Conservation (phyloP, 495 filamentous ascomycete species). For the Aspergillus sclerotiicarbonarius region DNA sequence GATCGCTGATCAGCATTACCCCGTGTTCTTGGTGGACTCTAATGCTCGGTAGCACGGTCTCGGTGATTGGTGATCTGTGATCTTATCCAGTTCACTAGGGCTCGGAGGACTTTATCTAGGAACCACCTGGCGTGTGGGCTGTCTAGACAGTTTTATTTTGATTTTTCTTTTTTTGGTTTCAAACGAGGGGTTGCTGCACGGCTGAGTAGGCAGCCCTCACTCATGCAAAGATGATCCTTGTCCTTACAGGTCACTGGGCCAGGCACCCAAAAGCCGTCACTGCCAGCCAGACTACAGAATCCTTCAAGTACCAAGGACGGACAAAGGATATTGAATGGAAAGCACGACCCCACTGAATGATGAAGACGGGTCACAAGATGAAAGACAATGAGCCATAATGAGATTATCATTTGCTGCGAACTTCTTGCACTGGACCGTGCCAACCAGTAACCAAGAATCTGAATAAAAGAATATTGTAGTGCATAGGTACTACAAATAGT, state of each 20-base stretch:
- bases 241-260: not conserved
- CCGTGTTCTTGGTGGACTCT: not conserved
- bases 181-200: not conserved
- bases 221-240: not conserved
- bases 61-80: not conserved
- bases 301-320: too few relatives aligned
- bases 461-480: too few relatives aligned
- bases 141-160: not conserved
- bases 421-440: too few relatives aligned
- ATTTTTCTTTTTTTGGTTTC: not conserved
- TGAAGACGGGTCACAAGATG: too few relatives aligned
- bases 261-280: too few relatives aligned
- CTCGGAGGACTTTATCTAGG: not conserved
- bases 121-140: not conserved
- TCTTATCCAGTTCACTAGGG: not conserved
- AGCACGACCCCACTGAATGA: too few relatives aligned
- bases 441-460: too few relatives aligned
- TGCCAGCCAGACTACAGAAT: too few relatives aligned
- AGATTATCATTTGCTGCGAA: too few relatives aligned
- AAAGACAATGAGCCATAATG: too few relatives aligned
- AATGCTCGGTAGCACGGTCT: slow-evolving; percentile 2
- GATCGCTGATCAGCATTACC: slow-evolving; percentile 7
- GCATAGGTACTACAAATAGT: too few relatives aligned
- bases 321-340: too few relatives aligned
- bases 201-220: not conserved